Evolutionary conservation across 192 early-diverging fungal species (phyloP).

Genomic region (Powellomyces hirtus): DNA sequence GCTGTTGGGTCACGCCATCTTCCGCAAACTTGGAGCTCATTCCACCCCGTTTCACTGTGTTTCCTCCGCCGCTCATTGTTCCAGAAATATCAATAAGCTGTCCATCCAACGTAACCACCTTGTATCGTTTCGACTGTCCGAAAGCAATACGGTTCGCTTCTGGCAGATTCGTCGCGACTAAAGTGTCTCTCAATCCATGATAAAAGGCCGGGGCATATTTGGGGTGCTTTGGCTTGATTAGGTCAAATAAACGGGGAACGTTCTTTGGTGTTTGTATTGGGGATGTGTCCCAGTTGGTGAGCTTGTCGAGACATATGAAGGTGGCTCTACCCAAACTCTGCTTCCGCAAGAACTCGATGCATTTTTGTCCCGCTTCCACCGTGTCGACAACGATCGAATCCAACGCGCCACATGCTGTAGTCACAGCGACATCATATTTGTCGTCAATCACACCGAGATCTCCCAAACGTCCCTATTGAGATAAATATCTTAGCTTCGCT

Average conservation of each 20-base stretch:
- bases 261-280: conserved; percentile 67
- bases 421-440: conserved; percentile 93
- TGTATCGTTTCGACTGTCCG: conserved; percentile 69
- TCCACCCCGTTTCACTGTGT: conserved; percentile 68
- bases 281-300: conserved; percentile 46
- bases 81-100: conserved; percentile 88
- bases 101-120: conserved; percentile 93
- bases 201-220: conserved; percentile 83
- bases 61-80: conserved; percentile 92
- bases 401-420: conserved; percentile 80
- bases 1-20: conserved; percentile 8
- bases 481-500: not conserved
- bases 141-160: conserved; percentile 89
- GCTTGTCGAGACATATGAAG: conserved; percentile 79
- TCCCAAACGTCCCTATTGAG: conserved; percentile 76
- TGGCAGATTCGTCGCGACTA: conserved; percentile 79
- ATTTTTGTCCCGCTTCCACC: conserved; percentile 81
- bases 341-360: conserved; percentile 83
- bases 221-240: conserved; percentile 73
- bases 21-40: conserved; percentile 77
- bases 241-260: conserved; percentile 85
- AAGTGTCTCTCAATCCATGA: conserved; percentile 77
- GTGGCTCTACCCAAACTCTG: conserved; percentile 83
- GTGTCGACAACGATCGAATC: conserved; percentile 90
- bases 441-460: conserved; percentile 92